phyloP scores from a whole-genome alignment of 2,329 filamentous ascomycete species.

The Pseudogymnoascus sp. region DNA sequence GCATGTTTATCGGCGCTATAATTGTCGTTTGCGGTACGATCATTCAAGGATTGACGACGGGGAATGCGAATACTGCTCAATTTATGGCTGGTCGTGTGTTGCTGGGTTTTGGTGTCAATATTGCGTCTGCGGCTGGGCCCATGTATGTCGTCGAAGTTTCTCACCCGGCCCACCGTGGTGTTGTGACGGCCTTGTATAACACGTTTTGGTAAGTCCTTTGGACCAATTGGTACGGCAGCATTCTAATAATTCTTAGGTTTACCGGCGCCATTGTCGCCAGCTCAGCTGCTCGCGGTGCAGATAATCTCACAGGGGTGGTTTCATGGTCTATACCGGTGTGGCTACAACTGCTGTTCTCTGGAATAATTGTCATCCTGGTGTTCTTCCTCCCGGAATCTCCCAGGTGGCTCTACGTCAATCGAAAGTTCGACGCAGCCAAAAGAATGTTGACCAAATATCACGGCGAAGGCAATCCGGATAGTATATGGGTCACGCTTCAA shows the following conservation, averaged over 20 bases:
- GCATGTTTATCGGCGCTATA: conserved; percentile 38
- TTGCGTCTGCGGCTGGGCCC: conserved; percentile 38
- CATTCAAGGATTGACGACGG: conserved; percentile 31
- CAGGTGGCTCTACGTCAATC: conserved; percentile 34
- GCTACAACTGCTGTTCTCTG: conserved; percentile 43
- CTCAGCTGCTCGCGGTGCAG: conserved; percentile 44
- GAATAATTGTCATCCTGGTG: conserved; percentile 36
- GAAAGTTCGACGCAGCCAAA: conserved; percentile 30
- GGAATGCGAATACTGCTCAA: conserved; percentile 29
- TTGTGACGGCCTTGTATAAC: conserved; percentile 29
- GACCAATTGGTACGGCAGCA: not conserved
- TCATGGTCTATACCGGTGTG: conserved; percentile 43
- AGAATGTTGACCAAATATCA: conserved; percentile 40
- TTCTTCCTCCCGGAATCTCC: conserved; percentile 41
- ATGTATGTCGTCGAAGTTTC: conserved; percentile 40
- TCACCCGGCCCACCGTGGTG: conserved; percentile 38
- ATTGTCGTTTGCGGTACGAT: conserved; percentile 38
- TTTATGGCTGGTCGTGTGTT: conserved; percentile 52
- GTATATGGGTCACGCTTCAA: conserved; percentile 43
- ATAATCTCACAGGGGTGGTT: conserved; percentile 30
- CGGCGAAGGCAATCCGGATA: conserved; percentile 40
- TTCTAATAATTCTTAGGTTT: conserved; percentile 33
- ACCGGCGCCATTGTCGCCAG: conserved; percentile 46
- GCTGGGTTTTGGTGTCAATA: conserved; percentile 47
- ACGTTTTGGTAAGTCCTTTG: conserved; percentile 19